phyloP scores from a whole-genome alignment of 192 early-diverging fungal species.

The Backusella psychrophila region DNA sequence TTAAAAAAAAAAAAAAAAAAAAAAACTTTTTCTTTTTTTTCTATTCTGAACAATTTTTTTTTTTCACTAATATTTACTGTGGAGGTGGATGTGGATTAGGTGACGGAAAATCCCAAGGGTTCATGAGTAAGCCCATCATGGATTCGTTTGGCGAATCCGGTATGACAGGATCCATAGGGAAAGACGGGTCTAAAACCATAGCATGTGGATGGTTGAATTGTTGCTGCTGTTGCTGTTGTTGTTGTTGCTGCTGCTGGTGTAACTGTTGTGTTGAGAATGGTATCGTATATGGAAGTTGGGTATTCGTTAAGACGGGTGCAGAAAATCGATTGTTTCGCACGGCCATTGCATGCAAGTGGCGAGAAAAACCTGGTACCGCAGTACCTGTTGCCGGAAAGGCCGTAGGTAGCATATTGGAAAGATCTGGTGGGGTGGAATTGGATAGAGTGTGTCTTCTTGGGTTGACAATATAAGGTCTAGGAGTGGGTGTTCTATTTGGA shows the following conservation, averaged over 20 bases:
- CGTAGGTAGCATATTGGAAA: not conserved
- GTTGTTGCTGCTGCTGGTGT: not conserved
- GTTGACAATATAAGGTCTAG: not conserved
- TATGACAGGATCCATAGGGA: conserved; percentile 12
- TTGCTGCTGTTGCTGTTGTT: not conserved
- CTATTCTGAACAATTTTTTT: not conserved
- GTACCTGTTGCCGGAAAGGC: not conserved
- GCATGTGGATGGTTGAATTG: not conserved
- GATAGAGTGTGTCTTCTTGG: conserved; percentile 8
- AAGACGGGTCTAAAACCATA: conserved; percentile 18
- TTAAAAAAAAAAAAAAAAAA: not conserved
- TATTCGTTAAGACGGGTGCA: not conserved
- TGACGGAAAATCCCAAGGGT: conserved; percentile 1
- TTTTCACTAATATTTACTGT: not conserved
- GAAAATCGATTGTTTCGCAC: conserved; percentile 12
- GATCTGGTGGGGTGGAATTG: conserved; percentile 10
- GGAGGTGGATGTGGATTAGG: not conserved
- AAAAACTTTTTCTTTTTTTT: not conserved
- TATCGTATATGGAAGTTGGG: conserved; percentile 12
- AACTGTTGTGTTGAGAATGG: not conserved
- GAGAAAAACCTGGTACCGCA: not conserved
- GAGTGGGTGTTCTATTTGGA: not conserved
- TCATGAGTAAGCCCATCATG: conserved; percentile 22
- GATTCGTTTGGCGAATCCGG: conserved; percentile 14
- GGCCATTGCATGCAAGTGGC: conserved; percentile 16